Percentiles rank a stretch among this genome's conserved stretches.
phyloP scores from a whole-genome alignment of 2,329 filamentous ascomycete genomes.

The Ceratocystis alfenasii region DNA sequence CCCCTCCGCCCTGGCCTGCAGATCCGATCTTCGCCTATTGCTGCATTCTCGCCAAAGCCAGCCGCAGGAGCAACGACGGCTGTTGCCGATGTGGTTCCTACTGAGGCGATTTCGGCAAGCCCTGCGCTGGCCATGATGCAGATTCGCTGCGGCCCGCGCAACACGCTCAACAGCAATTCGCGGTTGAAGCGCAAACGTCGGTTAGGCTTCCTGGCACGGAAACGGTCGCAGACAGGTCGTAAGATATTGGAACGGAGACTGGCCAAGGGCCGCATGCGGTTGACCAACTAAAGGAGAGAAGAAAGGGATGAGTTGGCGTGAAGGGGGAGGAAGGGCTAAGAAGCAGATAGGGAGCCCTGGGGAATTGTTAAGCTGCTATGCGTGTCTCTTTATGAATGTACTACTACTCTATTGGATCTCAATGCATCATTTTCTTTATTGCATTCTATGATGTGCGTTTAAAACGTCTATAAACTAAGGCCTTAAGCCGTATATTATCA shows the following conservation, averaged over 20 bases:
- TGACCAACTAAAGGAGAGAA: conserved; percentile 14
- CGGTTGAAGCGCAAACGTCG: conserved; percentile 48
- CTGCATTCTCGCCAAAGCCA: conserved; percentile 14
- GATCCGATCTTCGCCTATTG: conserved; percentile 15
- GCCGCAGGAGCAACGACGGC: conserved; percentile 13
- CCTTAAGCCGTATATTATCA: background rate
- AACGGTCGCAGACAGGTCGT: conserved; percentile 39
- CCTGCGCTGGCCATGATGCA: conserved; percentile 41
- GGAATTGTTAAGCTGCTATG: background rate
- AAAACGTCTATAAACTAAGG: background rate
- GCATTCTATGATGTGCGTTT: background rate
- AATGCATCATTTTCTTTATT: conserved; percentile 10
- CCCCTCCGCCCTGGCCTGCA: conserved; percentile 18
- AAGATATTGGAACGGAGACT: conserved; percentile 42
- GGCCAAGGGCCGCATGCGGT: conserved; percentile 37
- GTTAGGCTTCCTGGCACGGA: conserved; percentile 44
- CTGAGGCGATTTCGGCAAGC: conserved; percentile 38
- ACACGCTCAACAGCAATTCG: conserved; percentile 44
- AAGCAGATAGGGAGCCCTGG: background rate
- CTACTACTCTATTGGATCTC: conserved; percentile 11
- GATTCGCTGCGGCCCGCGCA: conserved; percentile 46
- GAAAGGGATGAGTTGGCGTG: background rate
- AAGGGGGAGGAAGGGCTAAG: too few relatives aligned
- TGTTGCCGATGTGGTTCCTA: conserved; percentile 37
- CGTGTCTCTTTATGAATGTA: conserved; percentile 16